A percentile compares a stretch with the other conserved stretches of the same genome.
These are phyloP conservation scores for Phaeotremella fagi DNA, from an alignment of 768 basidiomycete species.

Conservation along the genomic window DNA sequence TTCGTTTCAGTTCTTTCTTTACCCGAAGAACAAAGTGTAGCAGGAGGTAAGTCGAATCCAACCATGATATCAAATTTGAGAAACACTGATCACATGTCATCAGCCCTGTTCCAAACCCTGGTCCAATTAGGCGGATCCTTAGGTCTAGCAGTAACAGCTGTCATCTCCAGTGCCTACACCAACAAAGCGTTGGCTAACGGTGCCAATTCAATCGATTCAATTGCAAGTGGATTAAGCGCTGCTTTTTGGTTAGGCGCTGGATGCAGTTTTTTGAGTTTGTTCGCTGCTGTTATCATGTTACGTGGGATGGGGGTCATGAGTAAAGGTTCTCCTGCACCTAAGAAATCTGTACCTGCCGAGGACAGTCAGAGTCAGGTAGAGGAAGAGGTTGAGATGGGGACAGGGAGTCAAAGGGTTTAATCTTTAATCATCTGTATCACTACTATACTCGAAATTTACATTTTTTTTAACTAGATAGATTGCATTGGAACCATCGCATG, in stretches of 20 bases:
- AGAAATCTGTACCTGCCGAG: background rate
- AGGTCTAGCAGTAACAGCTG: conserved; percentile 37
- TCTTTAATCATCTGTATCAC: no score
- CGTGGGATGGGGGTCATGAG: conserved; percentile 38
- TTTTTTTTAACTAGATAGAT: no score
- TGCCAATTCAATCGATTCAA: background rate
- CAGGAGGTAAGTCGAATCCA: conserved; percentile 11
- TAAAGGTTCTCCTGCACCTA: background rate
- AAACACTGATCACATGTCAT: background rate
- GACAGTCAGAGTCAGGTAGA: background rate
- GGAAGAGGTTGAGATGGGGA: background rate
- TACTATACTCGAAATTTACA: no score
- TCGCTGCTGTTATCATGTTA: conserved; percentile 27
- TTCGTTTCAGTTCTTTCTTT: conserved; percentile 35
- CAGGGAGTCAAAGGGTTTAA: no score
- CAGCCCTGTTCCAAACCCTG: conserved; percentile 38
- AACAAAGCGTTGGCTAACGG: conserved; percentile 6
- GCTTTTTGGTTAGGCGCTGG: conserved; percentile 41
- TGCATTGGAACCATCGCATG: no score
- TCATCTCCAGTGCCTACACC: conserved; percentile 23
- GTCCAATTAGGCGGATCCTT: conserved; percentile 39
- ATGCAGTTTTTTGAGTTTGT: conserved; percentile 24
- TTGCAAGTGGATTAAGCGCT: background rate
- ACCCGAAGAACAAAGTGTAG: conserved; percentile 36
- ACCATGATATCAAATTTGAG: background rate